Evolutionary conservation across 306 rosid species (phyloP), one percentile per base, ranked within the genome.

Genomic region (Pyrus betulifolia): DNA sequence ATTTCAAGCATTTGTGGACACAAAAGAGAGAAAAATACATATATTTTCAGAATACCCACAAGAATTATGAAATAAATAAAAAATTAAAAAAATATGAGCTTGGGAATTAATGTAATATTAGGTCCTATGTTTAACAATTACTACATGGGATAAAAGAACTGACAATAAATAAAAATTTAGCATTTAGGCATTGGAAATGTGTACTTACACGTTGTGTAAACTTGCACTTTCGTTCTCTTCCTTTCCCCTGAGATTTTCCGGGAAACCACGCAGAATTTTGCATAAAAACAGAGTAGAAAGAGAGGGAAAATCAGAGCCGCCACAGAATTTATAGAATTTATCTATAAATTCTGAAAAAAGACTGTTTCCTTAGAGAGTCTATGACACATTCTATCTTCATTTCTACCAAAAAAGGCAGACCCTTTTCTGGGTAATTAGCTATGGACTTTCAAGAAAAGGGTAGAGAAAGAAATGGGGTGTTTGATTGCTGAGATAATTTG

Each of bases 191-290:
- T 23, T 18, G 69, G 45, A 10, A n/a, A 51, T 27, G 45, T 25
- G 28, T 51, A 55, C 76, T 73, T 73, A 58, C 76, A 40, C 19
- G 18, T 5, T 4, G 8, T 23, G 38, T 69, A 25, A 69, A 21
- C 72, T 8, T 69, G 72, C 58, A 44, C 57, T 45, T 25, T 5
- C 27, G 15, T 69, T 22, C 75, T 8, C 59, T 52, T 19, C 45
- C 19, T 18, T 64, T 70, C 27, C 11, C 46, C 63, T 19, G 5
- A 40, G 11, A 28, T 35, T 79, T 67, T 44, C 40, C 8, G 31
- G 82, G 78, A 38, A 79, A 40, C 78, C 70, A 72, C 57, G 45
- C 46, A 33, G 42, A 60, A 42, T 1, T 6, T 5, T n/a, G 55
- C 21, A 1, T 30, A 30, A 31, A 63, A 64, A 64, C 42, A 63